Evolutionary conservation across 2,329 filamentous ascomycete genomes (phyloP).

Genomic region (Ophiostoma sp.): DNA sequence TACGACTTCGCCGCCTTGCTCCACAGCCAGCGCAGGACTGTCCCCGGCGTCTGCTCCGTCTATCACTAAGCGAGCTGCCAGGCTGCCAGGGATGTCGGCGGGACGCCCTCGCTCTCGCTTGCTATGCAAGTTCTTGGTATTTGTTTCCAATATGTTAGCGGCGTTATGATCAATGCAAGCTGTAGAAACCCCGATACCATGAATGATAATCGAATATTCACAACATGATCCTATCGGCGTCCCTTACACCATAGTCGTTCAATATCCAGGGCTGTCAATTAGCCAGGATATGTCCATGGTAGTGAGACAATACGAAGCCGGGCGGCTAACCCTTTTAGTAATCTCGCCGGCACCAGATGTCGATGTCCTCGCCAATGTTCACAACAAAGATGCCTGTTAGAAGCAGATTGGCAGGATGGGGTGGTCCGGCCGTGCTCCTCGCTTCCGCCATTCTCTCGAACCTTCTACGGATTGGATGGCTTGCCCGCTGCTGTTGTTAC

Average conservation of each 20-base stretch:
- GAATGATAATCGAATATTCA: too few species aligned
- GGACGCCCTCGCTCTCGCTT: constrained; percentile 1
- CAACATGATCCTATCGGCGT: too few species aligned
- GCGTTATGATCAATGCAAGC: background rate
- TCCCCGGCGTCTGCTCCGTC: background rate
- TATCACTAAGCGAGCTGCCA: background rate
- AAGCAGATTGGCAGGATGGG: constrained; percentile 6
- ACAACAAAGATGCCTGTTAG: background rate
- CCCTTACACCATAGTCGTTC: background rate
- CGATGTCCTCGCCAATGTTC: too few species aligned
- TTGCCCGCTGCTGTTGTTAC: background rate
- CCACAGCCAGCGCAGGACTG: background rate
- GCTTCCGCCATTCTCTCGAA: background rate
- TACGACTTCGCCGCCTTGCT: background rate
- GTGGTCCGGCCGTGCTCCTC: background rate
- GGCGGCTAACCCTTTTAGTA: constrained; percentile 2
- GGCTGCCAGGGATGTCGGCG: constrained; percentile 1
- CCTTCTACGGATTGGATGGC: background rate
- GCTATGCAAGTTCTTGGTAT: constrained; percentile 11
- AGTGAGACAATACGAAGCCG: constrained; percentile 8
- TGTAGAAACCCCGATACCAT: too few species aligned
- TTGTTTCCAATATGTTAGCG: constrained; percentile 5
- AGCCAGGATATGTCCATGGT: background rate
- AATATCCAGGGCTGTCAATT: background rate
- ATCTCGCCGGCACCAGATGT: background rate